phyloP scores from a whole-genome alignment of 441 rosid species.

The Euphorbia corollata region DNA sequence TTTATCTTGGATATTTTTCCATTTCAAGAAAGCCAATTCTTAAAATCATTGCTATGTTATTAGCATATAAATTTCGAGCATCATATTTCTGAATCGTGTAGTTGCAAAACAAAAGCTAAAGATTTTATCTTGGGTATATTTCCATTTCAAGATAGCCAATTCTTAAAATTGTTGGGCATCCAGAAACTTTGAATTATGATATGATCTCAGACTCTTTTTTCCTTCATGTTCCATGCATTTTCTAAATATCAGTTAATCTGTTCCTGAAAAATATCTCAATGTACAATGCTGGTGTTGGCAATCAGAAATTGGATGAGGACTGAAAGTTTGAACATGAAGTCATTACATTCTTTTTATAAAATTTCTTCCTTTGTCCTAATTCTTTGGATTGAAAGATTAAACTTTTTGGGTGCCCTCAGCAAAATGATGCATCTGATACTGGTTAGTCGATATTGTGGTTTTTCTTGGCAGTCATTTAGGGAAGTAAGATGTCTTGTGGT shows the following conservation, averaged over 20 bases:
- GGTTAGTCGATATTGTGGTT: neutral
- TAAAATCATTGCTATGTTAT: no score
- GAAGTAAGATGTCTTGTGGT: neutral
- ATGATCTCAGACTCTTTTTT: neutral
- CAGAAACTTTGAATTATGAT: neutral
- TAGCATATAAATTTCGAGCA: no score
- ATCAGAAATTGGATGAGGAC: neutral
- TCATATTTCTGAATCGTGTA: no score
- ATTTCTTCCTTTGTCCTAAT: neutral
- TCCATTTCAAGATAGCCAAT: neutral
- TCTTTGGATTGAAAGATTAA: neutral
- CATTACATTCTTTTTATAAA: neutral
- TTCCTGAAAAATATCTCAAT: neutral
- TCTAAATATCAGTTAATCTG: neutral
- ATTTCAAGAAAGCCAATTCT: no score
- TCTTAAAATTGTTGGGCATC: neutral
- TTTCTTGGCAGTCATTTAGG: neutral
- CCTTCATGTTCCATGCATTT: neutral
- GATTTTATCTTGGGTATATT: neutral
- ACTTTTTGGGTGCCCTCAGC: neutral
- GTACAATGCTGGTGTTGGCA: neutral
- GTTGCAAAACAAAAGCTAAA: no score
- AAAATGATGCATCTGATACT: neutral
- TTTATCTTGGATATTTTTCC: no score
- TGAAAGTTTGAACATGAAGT: neutral